phyloP scores from a whole-genome alignment of 225 moss, liverwort and hornwort species.

The Lunularia cruciata region DNA sequence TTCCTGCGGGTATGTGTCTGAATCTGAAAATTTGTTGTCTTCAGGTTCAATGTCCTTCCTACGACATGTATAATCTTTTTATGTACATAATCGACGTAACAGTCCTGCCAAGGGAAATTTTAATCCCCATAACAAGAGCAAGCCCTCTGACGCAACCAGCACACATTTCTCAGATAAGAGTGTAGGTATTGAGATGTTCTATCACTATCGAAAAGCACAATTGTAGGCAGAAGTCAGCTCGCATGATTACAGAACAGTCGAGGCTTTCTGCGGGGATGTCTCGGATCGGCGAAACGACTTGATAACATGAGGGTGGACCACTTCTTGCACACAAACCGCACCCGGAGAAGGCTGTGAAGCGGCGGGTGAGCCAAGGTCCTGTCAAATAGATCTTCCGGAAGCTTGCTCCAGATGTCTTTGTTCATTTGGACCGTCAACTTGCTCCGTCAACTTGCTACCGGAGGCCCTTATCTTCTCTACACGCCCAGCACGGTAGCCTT shows the following conservation, averaged over 20 bases:
- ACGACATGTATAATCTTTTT: constrained; percentile 77
- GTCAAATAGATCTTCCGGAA: constrained; percentile 74
- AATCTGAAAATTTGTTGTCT: too few relatives aligned
- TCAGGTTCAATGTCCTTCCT: too few relatives aligned
- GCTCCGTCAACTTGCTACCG: constrained; percentile 8
- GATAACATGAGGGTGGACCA: constrained; percentile 55
- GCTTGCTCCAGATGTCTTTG: constrained; percentile 48
- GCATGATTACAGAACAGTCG: constrained; percentile 73
- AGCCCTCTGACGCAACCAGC: constrained; percentile 61
- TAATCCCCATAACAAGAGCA: constrained; percentile 76
- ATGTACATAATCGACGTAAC: constrained; percentile 77
- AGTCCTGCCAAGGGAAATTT: constrained; percentile 75
- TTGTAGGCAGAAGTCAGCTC: constrained; percentile 60
- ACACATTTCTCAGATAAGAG: constrained; percentile 68
- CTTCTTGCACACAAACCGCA: constrained; percentile 67
- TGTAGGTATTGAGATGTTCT: constrained; percentile 65
- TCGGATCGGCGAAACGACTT: constrained; percentile 47
- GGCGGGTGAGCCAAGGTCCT: constrained; percentile 65
- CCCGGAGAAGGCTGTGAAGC: constrained; percentile 61
- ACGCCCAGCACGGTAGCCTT: neutral
- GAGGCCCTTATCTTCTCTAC: constrained; percentile 13
- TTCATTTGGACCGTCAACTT: constrained; percentile 43
- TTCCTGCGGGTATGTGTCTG: too few relatives aligned
- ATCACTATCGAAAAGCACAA: constrained; percentile 61
- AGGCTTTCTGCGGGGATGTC: constrained; percentile 64